Conservation (phyloP, 768 basidiomycete species). For the Boletus sensibilis region DNA sequence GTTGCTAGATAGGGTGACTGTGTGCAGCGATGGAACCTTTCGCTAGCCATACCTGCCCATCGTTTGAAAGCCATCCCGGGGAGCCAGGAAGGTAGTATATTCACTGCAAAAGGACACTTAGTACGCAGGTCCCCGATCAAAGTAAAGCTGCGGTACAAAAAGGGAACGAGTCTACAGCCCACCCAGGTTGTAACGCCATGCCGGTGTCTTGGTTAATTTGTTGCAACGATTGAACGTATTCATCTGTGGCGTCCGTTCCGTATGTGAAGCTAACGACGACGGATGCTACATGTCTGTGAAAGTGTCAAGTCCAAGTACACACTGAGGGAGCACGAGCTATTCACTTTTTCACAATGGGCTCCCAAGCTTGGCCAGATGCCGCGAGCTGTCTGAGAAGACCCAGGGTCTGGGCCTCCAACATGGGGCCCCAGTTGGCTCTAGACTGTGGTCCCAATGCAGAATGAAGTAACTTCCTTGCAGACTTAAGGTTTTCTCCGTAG, state of each 20-base stretch:
- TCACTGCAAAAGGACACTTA: neutral
- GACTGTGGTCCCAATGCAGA: conserved; percentile 31
- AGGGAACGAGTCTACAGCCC: conserved; percentile 42
- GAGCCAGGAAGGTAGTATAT: conserved; percentile 39
- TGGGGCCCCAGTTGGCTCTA: neutral
- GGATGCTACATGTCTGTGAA: conserved; percentile 34
- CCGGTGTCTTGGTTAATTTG: conserved; percentile 30
- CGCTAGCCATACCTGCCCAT: conserved; percentile 10
- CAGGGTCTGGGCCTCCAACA: conserved; percentile 6
- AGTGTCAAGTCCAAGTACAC: neutral
- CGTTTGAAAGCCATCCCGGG: conserved; percentile 43
- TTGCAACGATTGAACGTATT: conserved; percentile 31
- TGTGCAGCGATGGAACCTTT: conserved; percentile 10
- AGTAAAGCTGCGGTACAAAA: conserved; percentile 28
- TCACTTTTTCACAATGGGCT: neutral
- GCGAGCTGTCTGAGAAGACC: conserved; percentile 1
- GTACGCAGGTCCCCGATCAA: neutral
- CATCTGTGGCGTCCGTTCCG: conserved; percentile 38
- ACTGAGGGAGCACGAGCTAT: neutral
- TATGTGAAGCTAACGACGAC: conserved; percentile 41
- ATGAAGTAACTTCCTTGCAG: conserved; percentile 43
- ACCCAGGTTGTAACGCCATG: conserved; percentile 33
- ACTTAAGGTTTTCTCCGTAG: conserved; percentile 18
- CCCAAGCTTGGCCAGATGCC: neutral
- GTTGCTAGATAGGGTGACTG: conserved; percentile 6